Evolutionary conservation across 345 rosid species (phyloP).

Genomic region (Melaleuca quinquenervia): DNA sequence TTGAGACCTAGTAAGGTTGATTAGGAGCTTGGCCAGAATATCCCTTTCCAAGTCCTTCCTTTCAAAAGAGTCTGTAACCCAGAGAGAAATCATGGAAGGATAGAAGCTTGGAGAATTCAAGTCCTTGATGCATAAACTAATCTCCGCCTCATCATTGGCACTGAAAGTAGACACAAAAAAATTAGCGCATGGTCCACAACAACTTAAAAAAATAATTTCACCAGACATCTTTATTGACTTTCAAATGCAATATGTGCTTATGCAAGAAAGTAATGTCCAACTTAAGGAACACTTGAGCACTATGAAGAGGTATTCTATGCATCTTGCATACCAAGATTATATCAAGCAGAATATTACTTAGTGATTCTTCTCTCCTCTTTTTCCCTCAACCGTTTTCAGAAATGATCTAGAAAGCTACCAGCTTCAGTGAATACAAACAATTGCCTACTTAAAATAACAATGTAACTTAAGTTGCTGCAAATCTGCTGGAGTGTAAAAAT

Average conservation of each 20-base stretch:
- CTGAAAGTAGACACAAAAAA: conserved; percentile 17
- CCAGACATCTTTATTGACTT: background rate
- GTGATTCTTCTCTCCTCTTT: background rate
- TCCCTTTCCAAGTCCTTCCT: conserved; percentile 85
- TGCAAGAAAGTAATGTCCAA: background rate
- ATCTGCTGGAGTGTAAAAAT: background rate
- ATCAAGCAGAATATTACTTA: background rate
- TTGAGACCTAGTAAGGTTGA: conserved; percentile 43
- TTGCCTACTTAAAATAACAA: background rate
- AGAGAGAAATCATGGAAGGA: conserved; percentile 77
- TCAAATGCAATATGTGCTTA: background rate
- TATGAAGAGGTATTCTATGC: background rate
- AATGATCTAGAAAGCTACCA: background rate
- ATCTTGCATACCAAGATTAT: background rate
- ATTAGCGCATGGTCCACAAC: background rate
- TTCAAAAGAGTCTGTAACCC: conserved; percentile 96
- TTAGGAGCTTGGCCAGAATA: conserved; percentile 72
- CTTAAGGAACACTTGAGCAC: background rate
- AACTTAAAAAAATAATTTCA: background rate
- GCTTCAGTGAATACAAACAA: background rate
- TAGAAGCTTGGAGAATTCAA: conserved; percentile 67
- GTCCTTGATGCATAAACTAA: conserved; percentile 76
- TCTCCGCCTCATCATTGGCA: conserved; percentile 84
- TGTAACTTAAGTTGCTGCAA: background rate
- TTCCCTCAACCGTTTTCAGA: background rate